A percentile compares a stretch with the other conserved stretches of the same genome.
phyloP scores from a whole-genome alignment of 2,329 filamentous ascomycete genomes.

The Penicillium sp. region DNA sequence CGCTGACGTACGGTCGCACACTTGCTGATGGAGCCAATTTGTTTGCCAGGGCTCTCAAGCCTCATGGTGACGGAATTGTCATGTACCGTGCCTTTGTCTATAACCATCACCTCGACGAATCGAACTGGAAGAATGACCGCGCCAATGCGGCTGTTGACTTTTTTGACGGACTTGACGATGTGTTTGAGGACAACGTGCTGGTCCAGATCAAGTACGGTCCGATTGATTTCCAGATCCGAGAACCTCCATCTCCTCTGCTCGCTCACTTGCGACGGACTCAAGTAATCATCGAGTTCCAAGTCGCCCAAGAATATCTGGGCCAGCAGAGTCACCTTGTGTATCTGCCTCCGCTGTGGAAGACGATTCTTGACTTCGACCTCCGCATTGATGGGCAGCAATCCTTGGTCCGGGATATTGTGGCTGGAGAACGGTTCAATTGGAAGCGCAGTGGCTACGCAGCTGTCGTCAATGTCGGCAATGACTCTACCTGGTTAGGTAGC shows the following conservation, averaged over 20 bases:
- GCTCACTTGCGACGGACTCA: slow-evolving; percentile 50
- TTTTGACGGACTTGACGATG: slow-evolving; percentile 64
- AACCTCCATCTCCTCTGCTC: slow-evolving; percentile 67
- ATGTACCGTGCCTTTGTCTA: slow-evolving; percentile 76
- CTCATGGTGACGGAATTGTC: slow-evolving; percentile 60
- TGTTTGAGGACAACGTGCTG: slow-evolving; percentile 71
- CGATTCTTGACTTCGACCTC: slow-evolving; percentile 67
- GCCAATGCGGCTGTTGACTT: slow-evolving; percentile 71
- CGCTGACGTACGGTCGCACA: slow-evolving; percentile 69
- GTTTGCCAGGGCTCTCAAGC: slow-evolving; percentile 62
- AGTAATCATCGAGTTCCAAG: slow-evolving; percentile 59
- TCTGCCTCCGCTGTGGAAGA: slow-evolving; percentile 68
- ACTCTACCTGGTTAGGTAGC: slow-evolving; percentile 69
- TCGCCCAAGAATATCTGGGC: slow-evolving; percentile 71
- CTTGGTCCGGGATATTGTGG: slow-evolving; percentile 61
- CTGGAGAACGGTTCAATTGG: slow-evolving; percentile 61
- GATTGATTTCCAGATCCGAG: slow-evolving; percentile 73
- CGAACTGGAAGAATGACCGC: slow-evolving; percentile 66
- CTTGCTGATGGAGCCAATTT: slow-evolving; percentile 69
- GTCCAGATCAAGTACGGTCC: slow-evolving; percentile 75
- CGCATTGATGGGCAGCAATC: slow-evolving; percentile 61
- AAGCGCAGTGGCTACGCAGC: slow-evolving; percentile 64
- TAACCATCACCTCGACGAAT: slow-evolving; percentile 57
- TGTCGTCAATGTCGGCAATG: slow-evolving; percentile 68
- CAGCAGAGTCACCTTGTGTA: slow-evolving; percentile 72